Evolutionary conservation across 2,329 filamentous ascomycete species (phyloP).

Genomic region (Penicillium olsonii): DNA sequence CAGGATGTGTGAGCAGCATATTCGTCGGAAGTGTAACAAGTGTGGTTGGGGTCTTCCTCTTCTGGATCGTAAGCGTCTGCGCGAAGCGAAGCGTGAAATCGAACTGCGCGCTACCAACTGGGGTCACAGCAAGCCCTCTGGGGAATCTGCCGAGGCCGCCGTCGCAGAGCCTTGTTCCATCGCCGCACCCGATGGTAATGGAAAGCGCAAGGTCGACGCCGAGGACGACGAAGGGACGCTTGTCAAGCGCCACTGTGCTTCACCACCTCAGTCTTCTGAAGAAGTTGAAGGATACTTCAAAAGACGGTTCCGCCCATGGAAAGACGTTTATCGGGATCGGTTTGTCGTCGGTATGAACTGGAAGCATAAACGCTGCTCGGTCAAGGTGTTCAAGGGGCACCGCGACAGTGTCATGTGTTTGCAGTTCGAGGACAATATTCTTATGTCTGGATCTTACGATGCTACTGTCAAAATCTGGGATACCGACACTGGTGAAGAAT

Average conservation of each 20-base stretch:
- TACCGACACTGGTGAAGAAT: slow-evolving; percentile 79
- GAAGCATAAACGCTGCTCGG: slow-evolving; percentile 89
- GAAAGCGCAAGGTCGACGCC: slow-evolving; percentile 33
- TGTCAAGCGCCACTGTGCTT: slow-evolving; percentile 35
- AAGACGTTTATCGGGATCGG: slow-evolving; percentile 92
- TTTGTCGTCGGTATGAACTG: slow-evolving; percentile 97
- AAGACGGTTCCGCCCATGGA: slow-evolving; percentile 72
- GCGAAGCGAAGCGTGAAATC: slow-evolving; percentile 83
- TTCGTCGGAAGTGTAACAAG: slow-evolving; percentile 88
- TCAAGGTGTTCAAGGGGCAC: slow-evolving; percentile 82
- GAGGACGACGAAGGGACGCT: slow-evolving; percentile 30
- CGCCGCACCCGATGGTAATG: slow-evolving; percentile 9
- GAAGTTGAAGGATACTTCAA: slow-evolving; percentile 52
- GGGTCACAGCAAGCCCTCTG: slow-evolving; percentile 57
- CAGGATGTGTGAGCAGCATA: slow-evolving; percentile 96
- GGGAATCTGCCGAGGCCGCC: slow-evolving; percentile 26
- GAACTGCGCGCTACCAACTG: slow-evolving; percentile 66
- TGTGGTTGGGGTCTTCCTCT: slow-evolving; percentile 94
- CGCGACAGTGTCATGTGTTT: slow-evolving; percentile 81
- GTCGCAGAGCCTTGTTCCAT: slow-evolving; percentile 21
- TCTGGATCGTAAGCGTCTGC: slow-evolving; percentile 82
- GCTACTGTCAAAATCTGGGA: slow-evolving; percentile 96
- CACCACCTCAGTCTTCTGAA: slow-evolving; percentile 29
- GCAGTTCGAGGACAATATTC: slow-evolving; percentile 82
- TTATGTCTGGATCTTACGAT: slow-evolving; percentile 95